Evolutionary conservation across 2,329 filamentous ascomycete genomes (phyloP).

Genomic region (Pyrenophora graminea): DNA sequence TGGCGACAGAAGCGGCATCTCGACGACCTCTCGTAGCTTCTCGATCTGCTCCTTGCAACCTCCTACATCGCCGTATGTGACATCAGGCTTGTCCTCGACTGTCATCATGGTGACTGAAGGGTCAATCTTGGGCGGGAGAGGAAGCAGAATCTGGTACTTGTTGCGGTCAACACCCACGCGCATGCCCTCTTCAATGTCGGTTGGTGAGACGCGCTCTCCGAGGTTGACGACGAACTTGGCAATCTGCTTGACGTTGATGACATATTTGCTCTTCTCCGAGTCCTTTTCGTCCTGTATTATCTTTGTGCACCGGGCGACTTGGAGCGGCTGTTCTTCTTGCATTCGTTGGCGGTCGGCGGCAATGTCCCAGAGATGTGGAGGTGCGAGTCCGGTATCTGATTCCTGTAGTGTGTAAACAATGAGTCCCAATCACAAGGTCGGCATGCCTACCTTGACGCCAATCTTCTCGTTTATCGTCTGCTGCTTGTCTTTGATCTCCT

Average conservation of each 20-base stretch:
- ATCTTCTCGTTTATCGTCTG: conserved; percentile 99
- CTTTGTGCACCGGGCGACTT: conserved; percentile 98
- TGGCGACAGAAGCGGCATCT: conserved; percentile 95
- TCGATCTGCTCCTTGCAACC: conserved; percentile 99
- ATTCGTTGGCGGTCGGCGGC: conserved; percentile 97
- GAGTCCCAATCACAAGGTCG: background rate
- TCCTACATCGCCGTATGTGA: conserved; percentile 97
- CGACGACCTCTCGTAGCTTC: conserved; percentile 96
- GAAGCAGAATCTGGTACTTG: conserved; percentile 98
- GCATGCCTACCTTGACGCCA: conserved; percentile 50
- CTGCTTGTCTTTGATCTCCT: conserved; percentile 99
- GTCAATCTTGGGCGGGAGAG: conserved; percentile 96
- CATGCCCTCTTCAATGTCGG: conserved; percentile 99
- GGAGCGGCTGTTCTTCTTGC: conserved; percentile 95
- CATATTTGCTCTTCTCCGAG: conserved; percentile 98
- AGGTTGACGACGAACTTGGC: conserved; percentile 99
- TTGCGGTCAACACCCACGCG: conserved; percentile 96
- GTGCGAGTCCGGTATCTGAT: conserved; percentile 96
- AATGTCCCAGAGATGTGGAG: conserved; percentile 98
- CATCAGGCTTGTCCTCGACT: conserved; percentile 98
- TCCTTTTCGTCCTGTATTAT: conserved; percentile 98
- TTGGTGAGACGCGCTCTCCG: conserved; percentile 93
- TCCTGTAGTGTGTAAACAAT: conserved; percentile 61
- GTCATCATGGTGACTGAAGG: conserved; percentile 99
- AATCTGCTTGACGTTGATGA: conserved; percentile 99